Conservation (phyloP, 2,329 filamentous ascomycete species). For the Fusarium nanum region DNA sequence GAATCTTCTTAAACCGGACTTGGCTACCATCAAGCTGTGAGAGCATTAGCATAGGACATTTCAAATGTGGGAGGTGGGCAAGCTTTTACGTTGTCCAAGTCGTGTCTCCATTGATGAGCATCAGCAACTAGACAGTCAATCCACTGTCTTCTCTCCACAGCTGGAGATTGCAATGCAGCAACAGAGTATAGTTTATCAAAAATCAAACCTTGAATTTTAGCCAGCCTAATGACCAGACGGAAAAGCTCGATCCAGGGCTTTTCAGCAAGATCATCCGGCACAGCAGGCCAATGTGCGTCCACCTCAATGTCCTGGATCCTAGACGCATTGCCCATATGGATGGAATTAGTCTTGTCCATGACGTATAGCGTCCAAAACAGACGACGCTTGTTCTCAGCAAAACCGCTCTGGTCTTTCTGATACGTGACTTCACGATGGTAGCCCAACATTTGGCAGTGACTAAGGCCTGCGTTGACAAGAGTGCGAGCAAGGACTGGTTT, state of each 20-base stretch:
- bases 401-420: slow-evolving; percentile 18
- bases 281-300: slow-evolving; percentile 16
- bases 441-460: slow-evolving; percentile 38
- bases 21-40: slow-evolving; percentile 16
- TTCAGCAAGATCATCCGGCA: slow-evolving; percentile 9
- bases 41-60: background rate
- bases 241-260: slow-evolving; percentile 29
- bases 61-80: background rate
- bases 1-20: slow-evolving; percentile 10
- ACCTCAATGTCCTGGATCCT: slow-evolving; percentile 37
- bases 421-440: slow-evolving; percentile 36
- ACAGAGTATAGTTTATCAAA: slow-evolving; percentile 32
- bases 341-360: slow-evolving; percentile 32
- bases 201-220: slow-evolving; percentile 23
- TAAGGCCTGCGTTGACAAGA: slow-evolving; percentile 21
- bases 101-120: slow-evolving; percentile 24
- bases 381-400: slow-evolving; percentile 18
- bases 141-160: slow-evolving; percentile 10
- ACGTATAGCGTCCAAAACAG: slow-evolving; percentile 39
- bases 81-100: slow-evolving; percentile 17
- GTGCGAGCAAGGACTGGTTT: slow-evolving; percentile 26
- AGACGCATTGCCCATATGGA: slow-evolving; percentile 28
- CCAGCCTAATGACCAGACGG: slow-evolving; percentile 18
- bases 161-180: slow-evolving; percentile 2
- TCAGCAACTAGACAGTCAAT: slow-evolving; percentile 18